Percentiles rank a stretch among this genome's conserved stretches.
Conservation (phyloP, 257 asterid genomes). For the Solanum paucissectum region DNA sequence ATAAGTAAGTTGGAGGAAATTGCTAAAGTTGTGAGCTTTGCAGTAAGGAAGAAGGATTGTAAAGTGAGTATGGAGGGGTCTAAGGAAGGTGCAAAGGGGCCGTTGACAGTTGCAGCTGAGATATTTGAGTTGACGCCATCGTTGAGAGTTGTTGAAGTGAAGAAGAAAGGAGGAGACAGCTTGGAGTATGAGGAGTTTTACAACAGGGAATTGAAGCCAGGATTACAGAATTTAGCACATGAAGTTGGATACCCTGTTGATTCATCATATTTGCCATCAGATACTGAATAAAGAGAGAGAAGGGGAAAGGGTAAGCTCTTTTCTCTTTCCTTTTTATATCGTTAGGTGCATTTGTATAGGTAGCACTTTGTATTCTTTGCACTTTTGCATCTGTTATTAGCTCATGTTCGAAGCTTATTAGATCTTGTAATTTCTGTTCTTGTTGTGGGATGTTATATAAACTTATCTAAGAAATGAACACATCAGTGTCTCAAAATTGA, state of each 20-base stretch:
- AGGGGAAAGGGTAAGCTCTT: constrained; percentile 21
- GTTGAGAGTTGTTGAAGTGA: constrained; percentile 83
- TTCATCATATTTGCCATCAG: constrained; percentile 41
- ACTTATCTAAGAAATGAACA: constrained; percentile 11
- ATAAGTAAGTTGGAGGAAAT: constrained; percentile 80
- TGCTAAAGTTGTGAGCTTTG: constrained; percentile 76
- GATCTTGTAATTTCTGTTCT: constrained; percentile 5
- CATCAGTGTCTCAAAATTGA: constrained; percentile 4
- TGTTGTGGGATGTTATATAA: constrained; percentile 11
- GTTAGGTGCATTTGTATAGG: background rate
- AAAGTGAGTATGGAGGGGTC: constrained; percentile 79
- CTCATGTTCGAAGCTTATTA: constrained; percentile 13
- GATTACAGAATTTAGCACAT: constrained; percentile 40
- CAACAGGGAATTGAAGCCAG: constrained; percentile 60
- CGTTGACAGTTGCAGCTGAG: constrained; percentile 86
- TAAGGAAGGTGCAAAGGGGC: constrained; percentile 81
- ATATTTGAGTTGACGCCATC: constrained; percentile 82
- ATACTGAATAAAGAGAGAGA: constrained; percentile 34
- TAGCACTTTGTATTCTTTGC: background rate
- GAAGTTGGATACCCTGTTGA: constrained; percentile 19
- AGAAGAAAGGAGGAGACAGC: constrained; percentile 76
- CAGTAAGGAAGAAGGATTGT: constrained; percentile 86
- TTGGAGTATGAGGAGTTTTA: constrained; percentile 68
- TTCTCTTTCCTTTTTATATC: constrained; percentile 1
- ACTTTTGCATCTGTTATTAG: background rate